Evolutionary conservation across 305 asterid species (phyloP).

Genomic region (Solanum hybrid): DNA sequence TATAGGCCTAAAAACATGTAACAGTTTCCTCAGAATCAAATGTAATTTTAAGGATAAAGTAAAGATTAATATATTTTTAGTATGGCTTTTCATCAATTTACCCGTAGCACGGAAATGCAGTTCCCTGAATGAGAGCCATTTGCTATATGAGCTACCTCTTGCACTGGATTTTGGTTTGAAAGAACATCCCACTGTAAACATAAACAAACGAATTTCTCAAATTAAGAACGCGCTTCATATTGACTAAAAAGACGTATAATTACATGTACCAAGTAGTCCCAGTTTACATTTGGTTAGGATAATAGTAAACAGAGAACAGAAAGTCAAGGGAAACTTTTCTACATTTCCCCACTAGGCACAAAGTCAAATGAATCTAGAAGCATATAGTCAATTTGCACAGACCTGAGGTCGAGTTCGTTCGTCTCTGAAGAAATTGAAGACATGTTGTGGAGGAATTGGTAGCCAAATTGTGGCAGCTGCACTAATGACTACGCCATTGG

Average conservation of each 20-base stretch:
- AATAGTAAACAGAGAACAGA: not conserved
- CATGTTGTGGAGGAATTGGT: conserved; percentile 58
- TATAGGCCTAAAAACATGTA: conserved; percentile 40
- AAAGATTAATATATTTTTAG: not conserved
- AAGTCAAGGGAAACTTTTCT: not conserved
- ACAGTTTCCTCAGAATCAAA: not conserved
- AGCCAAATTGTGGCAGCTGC: conserved; percentile 96
- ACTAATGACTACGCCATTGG: conserved; percentile 73
- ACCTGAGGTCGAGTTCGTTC: conserved; percentile 84
- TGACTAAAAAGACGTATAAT: not conserved
- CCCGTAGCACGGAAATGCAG: conserved; percentile 83
- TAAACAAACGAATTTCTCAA: not conserved
- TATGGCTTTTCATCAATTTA: conserved; percentile 10
- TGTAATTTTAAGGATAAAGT: not conserved
- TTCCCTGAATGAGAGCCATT: conserved; percentile 95
- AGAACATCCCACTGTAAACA: conserved; percentile 84
- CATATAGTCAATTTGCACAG: not conserved
- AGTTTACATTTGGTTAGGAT: not conserved
- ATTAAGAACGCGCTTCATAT: not conserved
- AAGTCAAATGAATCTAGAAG: conserved; percentile 1
- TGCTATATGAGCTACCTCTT: conserved; percentile 80
- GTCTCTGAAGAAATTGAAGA: conserved; percentile 67
- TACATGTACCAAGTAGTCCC: not conserved
- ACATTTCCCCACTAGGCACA: not conserved
- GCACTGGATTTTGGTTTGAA: conserved; percentile 79